phyloP scores from a whole-genome alignment of 441 rosid species.

The Gossypium gossypioides region DNA sequence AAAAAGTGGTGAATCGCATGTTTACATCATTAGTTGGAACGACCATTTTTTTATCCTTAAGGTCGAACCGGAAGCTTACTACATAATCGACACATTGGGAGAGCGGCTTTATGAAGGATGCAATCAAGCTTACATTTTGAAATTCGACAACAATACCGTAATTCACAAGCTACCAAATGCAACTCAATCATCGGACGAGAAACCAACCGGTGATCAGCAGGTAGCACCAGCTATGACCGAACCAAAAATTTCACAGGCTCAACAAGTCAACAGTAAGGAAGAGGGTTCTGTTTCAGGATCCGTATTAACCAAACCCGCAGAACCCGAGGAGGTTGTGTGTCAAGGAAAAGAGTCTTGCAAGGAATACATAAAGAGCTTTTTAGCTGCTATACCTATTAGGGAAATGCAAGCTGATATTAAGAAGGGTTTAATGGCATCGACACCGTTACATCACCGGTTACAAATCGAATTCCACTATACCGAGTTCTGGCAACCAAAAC shows the following conservation, averaged over 20 bases:
- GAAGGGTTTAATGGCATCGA: slow-evolving; percentile 56
- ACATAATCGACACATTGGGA: slow-evolving; percentile 71
- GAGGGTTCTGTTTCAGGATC: neutral
- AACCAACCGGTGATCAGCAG: slow-evolving; percentile 16
- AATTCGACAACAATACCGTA: slow-evolving; percentile 46
- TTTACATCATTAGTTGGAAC: slow-evolving; percentile 25
- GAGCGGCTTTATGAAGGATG: slow-evolving; percentile 82
- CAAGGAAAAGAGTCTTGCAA: slow-evolving; percentile 69
- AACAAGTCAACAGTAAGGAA: neutral
- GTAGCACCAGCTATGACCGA: slow-evolving; percentile 11
- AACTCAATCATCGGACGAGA: slow-evolving; percentile 21
- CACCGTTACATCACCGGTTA: slow-evolving; percentile 61
- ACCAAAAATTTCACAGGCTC: slow-evolving; percentile 1
- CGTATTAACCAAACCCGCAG: neutral
- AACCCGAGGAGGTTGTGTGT: slow-evolving; percentile 31
- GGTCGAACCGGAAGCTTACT: slow-evolving; percentile 70
- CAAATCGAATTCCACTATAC: slow-evolving; percentile 77
- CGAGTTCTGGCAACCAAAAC: slow-evolving; percentile 17
- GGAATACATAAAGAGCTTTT: slow-evolving; percentile 76
- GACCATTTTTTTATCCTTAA: slow-evolving; percentile 66
- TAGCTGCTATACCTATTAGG: slow-evolving; percentile 76
- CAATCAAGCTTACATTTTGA: slow-evolving; percentile 61
- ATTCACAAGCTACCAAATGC: slow-evolving; percentile 28
- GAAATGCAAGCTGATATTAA: slow-evolving; percentile 65
- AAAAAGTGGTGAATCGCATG: slow-evolving; percentile 22